A percentile compares a stretch with the other conserved stretches of the same genome.
Evolutionary conservation across 331 rosid genomes (phyloP).

Genomic region (Stylosanthes scabra): DNA sequence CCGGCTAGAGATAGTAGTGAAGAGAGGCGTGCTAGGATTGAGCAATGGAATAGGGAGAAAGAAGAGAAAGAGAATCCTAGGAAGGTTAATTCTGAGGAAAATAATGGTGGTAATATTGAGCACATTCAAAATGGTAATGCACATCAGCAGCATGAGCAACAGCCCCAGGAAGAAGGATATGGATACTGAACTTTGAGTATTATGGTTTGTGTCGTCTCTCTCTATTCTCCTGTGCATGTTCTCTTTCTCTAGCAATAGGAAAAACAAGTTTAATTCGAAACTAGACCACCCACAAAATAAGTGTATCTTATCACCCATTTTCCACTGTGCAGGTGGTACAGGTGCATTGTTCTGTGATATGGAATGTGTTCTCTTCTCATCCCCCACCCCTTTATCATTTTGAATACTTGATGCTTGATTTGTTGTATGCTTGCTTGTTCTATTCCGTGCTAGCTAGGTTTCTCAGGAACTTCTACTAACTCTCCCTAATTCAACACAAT

Average conservation of each 20-base stretch:
- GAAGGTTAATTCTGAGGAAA: slow-evolving; percentile 38
- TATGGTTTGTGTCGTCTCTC: slow-evolving; percentile 54
- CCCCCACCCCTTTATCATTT: slow-evolving; percentile 20
- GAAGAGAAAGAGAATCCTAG: slow-evolving; percentile 52
- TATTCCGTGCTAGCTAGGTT: slow-evolving; percentile 12
- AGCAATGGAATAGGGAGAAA: slow-evolving; percentile 88
- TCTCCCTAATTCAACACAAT: not conserved
- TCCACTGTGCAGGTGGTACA: slow-evolving; percentile 95
- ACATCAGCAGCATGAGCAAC: slow-evolving; percentile 39
- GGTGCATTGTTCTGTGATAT: slow-evolving; percentile 71
- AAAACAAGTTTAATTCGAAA: slow-evolving; percentile 28
- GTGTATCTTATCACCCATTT: slow-evolving; percentile 73
- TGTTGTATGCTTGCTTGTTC: not conserved
- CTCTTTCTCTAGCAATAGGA: slow-evolving; percentile 15
- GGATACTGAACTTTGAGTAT: slow-evolving; percentile 47
- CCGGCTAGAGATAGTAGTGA: slow-evolving; percentile 84
- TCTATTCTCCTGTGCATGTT: slow-evolving; percentile 5
- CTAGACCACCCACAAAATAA: slow-evolving; percentile 40
- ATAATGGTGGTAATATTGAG: slow-evolving; percentile 23
- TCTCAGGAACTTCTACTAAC: not conserved
- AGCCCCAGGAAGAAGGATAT: slow-evolving; percentile 38
- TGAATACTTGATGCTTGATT: slow-evolving; percentile 20
- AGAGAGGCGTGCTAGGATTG: slow-evolving; percentile 92
- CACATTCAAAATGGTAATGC: slow-evolving; percentile 43
- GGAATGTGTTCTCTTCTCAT: slow-evolving; percentile 52